These are phyloP conservation scores for Jimgerdemannia lactiflua DNA, from an alignment of 192 early-diverging fungal genomes.

Conservation along the genomic window DNA sequence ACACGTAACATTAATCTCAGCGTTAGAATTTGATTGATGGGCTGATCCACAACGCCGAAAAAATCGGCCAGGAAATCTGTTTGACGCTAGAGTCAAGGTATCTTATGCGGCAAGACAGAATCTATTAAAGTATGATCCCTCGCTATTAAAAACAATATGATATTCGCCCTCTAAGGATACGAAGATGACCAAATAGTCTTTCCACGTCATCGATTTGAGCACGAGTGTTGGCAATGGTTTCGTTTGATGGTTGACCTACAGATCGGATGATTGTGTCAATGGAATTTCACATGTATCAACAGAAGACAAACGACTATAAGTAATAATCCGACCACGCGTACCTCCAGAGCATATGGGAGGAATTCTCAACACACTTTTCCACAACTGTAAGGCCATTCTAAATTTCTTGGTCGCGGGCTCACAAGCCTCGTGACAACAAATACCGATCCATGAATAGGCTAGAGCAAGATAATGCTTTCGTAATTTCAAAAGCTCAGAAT, in stretches of 20 bases:
- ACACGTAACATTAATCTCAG: slow-evolving; percentile 55
- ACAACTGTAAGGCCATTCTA: slow-evolving; percentile 51
- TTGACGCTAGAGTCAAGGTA: slow-evolving; percentile 11
- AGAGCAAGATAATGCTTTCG: slow-evolving; percentile 56
- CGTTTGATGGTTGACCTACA: slow-evolving; percentile 10
- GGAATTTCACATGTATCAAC: not conserved
- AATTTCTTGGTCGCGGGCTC: slow-evolving; percentile 36
- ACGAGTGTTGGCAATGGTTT: slow-evolving; percentile 16
- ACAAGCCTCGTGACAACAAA: slow-evolving; percentile 38
- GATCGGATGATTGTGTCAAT: no score
- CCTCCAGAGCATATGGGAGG: slow-evolving; percentile 22
- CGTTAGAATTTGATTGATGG: slow-evolving; percentile 48
- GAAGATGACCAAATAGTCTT: slow-evolving; percentile 48
- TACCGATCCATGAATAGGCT: slow-evolving; percentile 56
- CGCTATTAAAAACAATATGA: no score
- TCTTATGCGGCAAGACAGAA: not conserved
- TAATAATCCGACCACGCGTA: not conserved
- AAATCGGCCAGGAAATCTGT: slow-evolving; percentile 55
- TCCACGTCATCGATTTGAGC: slow-evolving; percentile 42
- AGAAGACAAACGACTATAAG: not conserved
- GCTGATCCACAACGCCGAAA: slow-evolving; percentile 55
- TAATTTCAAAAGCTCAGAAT: slow-evolving; percentile 33
- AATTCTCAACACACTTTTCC: slow-evolving; percentile 55
- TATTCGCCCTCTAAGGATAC: slow-evolving; percentile 16
- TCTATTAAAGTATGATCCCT: not conserved